Base-by-base conservation (phyloP, 2,329 filamentous ascomycete genomes). In the Aureobasidium sp. region DNA sequence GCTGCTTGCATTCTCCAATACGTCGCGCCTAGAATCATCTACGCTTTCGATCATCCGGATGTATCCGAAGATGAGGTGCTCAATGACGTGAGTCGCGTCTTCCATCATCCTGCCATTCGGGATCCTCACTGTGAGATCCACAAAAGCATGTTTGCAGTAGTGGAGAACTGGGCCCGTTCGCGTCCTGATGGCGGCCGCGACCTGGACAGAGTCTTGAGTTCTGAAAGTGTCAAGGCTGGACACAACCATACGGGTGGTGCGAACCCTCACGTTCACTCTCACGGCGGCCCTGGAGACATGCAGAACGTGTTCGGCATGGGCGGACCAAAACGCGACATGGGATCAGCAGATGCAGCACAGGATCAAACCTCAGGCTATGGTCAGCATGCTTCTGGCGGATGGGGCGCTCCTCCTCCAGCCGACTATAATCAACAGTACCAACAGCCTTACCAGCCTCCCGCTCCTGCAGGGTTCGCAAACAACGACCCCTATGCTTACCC, bases 21-120 rank as follows among this genome's bases (percentile, higher is more conserved):
- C 62, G 81, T 86, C 27, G 88, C 90, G 1, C 91, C 91, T 2
- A 86, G 91, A 29, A 74, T 97, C 42, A 77, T 98, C 17, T 95
- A 91, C 65, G 91, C 90, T 3, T 97, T 90, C 89, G 88, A 97
- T 59, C 87, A 97, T 66, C 80, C 86, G 2, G 82, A 85, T 38
- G 83, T 95, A 0, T 81, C 88, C 0, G 85, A 93, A 3, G 80
- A 94, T 32, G 86, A 94, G 68, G 85, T 97, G 0, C 76, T 90
- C 57, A 76, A 88, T 58, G 91, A 97, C 60, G 81, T 94, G 35
- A 73, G 90, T 41, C 80, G 81, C 21, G 83, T 88, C 10, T 95
- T 97, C 73, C 93, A 98, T 67, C 93, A 98, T 66, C 93, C 93
- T 1, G 86, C 86, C 6, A 74, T 89, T 25, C 84, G 91, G 21